Evolutionary conservation across 1,284 basidiomycete species (phyloP).

Genomic region (Ustilago sp.): DNA sequence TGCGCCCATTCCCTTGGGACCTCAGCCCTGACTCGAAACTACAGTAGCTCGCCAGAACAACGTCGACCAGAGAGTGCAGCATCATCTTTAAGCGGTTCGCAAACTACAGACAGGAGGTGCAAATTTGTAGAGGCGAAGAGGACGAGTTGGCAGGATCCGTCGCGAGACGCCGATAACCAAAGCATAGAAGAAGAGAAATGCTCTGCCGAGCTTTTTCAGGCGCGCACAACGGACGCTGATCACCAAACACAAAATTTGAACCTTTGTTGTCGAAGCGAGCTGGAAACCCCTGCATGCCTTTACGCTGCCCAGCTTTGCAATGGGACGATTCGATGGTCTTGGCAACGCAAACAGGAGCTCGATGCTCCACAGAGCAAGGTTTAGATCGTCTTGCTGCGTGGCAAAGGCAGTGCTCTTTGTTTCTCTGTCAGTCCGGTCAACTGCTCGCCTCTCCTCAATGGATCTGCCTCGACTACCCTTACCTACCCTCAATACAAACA

Average conservation of each 20-base stretch:
- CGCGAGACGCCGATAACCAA: background rate
- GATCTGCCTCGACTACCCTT: background rate
- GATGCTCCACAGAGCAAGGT: background rate
- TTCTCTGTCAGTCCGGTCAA: background rate
- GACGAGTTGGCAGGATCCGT: background rate
- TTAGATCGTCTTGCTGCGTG: slow-evolving; percentile 3
- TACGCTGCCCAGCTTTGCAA: background rate
- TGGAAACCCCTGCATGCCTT: background rate
- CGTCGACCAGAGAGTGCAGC: background rate
- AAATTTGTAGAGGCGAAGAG: background rate
- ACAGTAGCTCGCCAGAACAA: background rate
- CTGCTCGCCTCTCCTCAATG: background rate
- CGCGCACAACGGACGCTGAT: slow-evolving; percentile 1
- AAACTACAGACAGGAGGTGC: background rate
- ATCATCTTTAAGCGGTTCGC: background rate
- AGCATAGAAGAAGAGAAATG: background rate
- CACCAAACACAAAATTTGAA: background rate
- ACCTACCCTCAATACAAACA: background rate
- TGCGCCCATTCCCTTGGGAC: background rate
- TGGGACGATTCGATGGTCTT: background rate
- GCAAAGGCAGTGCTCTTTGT: slow-evolving; percentile 3
- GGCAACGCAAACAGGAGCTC: background rate
- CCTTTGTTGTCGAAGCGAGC: background rate
- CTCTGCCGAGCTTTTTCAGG: background rate
- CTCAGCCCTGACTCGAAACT: background rate